Conservation (phyloP, 2,329 filamentous ascomycete species). For the Colletotrichum sp. region DNA sequence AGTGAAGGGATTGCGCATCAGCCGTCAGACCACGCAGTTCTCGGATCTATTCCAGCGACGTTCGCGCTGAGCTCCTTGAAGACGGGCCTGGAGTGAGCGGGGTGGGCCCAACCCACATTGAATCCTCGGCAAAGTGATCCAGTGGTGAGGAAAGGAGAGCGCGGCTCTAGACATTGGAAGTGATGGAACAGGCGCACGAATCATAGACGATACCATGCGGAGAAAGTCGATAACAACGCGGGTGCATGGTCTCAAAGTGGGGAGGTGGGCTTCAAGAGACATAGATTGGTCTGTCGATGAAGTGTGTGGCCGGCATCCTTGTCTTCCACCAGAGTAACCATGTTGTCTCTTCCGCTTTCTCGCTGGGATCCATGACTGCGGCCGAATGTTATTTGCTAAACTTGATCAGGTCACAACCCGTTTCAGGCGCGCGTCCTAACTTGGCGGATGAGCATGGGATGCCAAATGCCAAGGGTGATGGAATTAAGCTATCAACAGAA, state of each 20-base stretch:
- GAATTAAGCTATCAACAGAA: neutral
- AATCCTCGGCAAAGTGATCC: neutral
- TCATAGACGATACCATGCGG: slow-evolving; percentile 8
- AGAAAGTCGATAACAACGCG: slow-evolving; percentile 8
- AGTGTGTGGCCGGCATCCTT: neutral
- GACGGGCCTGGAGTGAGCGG: neutral
- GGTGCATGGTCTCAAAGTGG: slow-evolving; percentile 6
- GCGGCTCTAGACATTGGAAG: slow-evolving; percentile 3
- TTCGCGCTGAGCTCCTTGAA: neutral
- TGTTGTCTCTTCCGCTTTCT: neutral
- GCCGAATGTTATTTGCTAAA: neutral
- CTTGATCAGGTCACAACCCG: slow-evolving; percentile 11
- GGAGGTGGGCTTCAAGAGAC: neutral
- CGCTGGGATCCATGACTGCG: neutral
- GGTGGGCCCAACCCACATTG: neutral
- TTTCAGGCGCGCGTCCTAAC: neutral
- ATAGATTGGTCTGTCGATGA: neutral
- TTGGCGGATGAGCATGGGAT: neutral
- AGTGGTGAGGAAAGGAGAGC: neutral
- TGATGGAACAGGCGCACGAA: slow-evolving; percentile 16
- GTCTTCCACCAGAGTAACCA: neutral
- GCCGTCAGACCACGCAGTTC: neutral
- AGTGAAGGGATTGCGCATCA: neutral
- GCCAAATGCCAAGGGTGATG: neutral
- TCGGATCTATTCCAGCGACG: neutral